phyloP scores from a whole-genome alignment of 108 stramenopile genomes.

The Cyclotella choctawhatcheeana region DNA sequence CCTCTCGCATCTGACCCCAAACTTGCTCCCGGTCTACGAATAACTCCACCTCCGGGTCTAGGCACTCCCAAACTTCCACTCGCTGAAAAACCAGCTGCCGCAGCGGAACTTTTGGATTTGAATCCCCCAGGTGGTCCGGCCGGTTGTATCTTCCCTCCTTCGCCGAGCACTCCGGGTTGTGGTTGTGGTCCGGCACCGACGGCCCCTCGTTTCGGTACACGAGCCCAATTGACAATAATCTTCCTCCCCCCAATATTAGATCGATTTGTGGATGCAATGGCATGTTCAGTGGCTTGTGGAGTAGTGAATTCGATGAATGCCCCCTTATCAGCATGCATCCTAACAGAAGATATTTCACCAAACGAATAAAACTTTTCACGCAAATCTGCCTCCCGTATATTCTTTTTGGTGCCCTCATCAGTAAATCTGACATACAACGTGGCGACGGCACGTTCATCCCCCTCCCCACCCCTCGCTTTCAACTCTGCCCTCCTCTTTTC shows the following conservation, averaged over 20 bases:
- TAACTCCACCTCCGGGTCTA: conserved; percentile 68
- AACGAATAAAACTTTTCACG: conserved; percentile 84
- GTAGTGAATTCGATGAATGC: conserved; percentile 93
- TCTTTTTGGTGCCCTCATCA: conserved; percentile 64
- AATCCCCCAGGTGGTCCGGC: conserved; percentile 40
- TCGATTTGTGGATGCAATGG: conserved; percentile 76
- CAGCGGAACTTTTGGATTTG: conserved; percentile 44
- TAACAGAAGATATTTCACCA: conserved; percentile 85
- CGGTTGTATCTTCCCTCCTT: conserved; percentile 52
- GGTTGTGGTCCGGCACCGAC: conserved; percentile 39
- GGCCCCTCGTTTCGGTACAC: conserved; percentile 84
- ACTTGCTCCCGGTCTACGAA: conserved; percentile 59
- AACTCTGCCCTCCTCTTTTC: conserved; percentile 67
- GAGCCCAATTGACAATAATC: conserved; percentile 82
- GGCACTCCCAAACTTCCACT: conserved; percentile 26
- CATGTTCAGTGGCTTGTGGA: conserved; percentile 83
- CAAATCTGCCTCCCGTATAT: conserved; percentile 66
- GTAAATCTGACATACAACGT: conserved; percentile 84
- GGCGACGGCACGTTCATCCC: conserved; percentile 72
- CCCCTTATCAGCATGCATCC: conserved; percentile 78
- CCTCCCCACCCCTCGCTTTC: conserved; percentile 65
- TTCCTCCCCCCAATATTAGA: conserved; percentile 63
- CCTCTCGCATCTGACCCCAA: conserved; percentile 35
- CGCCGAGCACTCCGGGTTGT: conserved; percentile 34
- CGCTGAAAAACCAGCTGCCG: conserved; percentile 57